A percentile compares a stretch with the other conserved stretches of the same genome.
Evolutionary conservation across 2,329 filamentous ascomycete genomes (phyloP).

Genomic region (Akanthomyces muscarius): DNA sequence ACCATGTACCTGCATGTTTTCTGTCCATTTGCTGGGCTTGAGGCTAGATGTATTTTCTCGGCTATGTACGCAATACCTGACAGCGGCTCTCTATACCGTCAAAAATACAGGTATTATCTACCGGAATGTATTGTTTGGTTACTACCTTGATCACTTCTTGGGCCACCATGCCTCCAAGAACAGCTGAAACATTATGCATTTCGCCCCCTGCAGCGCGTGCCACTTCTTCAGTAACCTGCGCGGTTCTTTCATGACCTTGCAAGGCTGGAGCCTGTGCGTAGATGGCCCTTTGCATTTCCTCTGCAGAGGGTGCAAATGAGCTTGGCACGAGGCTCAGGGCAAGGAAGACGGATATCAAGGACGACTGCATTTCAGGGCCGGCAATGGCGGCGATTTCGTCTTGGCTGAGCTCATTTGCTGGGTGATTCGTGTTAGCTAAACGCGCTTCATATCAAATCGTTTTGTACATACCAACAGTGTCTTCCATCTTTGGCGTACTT

Average conservation of each 20-base stretch:
- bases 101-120: conserved; percentile 68
- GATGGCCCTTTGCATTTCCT: conserved; percentile 51
- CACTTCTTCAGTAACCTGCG: conserved; percentile 59
- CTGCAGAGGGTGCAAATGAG: conserved; percentile 39
- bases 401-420: conserved; percentile 52
- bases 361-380: conserved; percentile 48
- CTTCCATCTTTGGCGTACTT: conserved; percentile 44
- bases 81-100: conserved; percentile 63
- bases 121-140: conserved; percentile 67
- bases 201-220: conserved; percentile 77
- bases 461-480: conserved; percentile 50
- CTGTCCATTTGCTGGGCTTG: neutral
- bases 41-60: neutral
- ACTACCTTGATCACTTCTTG: conserved; percentile 94
- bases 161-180: conserved; percentile 89
- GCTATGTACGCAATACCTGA: conserved; percentile 52
- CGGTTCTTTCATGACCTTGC: conserved; percentile 45
- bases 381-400: conserved; percentile 49
- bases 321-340: conserved; percentile 55
- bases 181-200: conserved; percentile 84
- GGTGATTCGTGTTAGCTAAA: conserved; percentile 11
- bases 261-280: conserved; percentile 43
- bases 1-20: neutral
- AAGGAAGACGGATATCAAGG: conserved; percentile 66
- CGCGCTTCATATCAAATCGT: neutral